Evolutionary conservation across 805 yeast species (phyloP).

Genomic region (Cyberlindnera nakhonratchasimensis): DNA sequence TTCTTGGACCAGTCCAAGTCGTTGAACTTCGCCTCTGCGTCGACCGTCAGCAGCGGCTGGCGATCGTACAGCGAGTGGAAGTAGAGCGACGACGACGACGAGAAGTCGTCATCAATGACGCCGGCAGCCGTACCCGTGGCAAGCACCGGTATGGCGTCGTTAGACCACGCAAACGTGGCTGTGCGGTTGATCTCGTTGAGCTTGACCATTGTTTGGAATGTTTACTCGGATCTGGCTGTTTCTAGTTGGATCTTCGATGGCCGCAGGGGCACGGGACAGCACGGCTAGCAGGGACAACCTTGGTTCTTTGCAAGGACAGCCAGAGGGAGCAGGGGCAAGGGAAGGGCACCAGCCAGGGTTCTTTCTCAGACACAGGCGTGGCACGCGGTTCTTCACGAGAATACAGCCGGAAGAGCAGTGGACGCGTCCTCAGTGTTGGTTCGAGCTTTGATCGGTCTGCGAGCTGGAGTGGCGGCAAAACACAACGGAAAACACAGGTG

Average conservation of each 20-base stretch:
- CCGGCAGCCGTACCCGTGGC: constrained; percentile 97
- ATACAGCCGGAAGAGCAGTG: too few species aligned
- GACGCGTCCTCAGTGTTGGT: too few species aligned
- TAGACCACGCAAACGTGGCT: constrained; percentile 96
- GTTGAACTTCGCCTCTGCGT: constrained; percentile 61
- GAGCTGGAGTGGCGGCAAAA: too few species aligned
- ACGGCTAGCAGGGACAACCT: too few species aligned
- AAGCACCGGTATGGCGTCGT: constrained; percentile 64
- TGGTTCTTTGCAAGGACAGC: too few species aligned
- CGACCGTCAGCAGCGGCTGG: constrained; percentile 42
- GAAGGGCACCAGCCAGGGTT: too few species aligned
- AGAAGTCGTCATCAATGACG: constrained; percentile 84
- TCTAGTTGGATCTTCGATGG: neutral
- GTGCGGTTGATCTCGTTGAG: constrained; percentile 79
- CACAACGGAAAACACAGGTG: too few species aligned
- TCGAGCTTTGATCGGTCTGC: too few species aligned
- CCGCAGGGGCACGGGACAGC: too few species aligned
- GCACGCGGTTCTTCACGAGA: too few species aligned
- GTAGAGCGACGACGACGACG: constrained; percentile 73
- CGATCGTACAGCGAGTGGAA: constrained; percentile 59
- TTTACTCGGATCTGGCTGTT: neutral
- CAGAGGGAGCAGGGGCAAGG: too few species aligned
- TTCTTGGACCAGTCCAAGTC: constrained; percentile 80
- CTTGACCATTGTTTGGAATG: constrained; percentile 52
- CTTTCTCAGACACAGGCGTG: too few species aligned